Conservation (phyloP, 257 asterid species). For the Ballota nigra region DNA sequence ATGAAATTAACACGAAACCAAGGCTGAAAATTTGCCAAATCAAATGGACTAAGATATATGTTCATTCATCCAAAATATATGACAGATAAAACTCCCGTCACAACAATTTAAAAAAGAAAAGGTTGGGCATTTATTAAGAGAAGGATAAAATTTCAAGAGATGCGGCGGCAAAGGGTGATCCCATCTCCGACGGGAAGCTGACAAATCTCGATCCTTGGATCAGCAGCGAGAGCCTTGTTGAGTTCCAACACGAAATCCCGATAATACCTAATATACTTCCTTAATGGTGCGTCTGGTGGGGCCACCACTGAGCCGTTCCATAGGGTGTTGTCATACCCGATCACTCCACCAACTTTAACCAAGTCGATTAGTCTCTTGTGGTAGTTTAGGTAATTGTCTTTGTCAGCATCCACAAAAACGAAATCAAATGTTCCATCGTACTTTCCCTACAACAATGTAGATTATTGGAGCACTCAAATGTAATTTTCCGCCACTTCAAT, state of each 20-base stretch:
- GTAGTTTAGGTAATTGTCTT: constrained; percentile 78
- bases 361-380: constrained; percentile 76
- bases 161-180: constrained; percentile 86
- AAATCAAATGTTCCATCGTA: constrained; percentile 67
- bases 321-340: constrained; percentile 88
- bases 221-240: constrained; percentile 83
- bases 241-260: constrained; percentile 80
- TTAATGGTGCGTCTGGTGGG: constrained; percentile 80
- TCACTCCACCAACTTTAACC: constrained; percentile 79
- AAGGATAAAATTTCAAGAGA: constrained; percentile 30
- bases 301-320: constrained; percentile 93
- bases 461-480: neutral
- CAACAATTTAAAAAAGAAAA: neutral
- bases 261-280: constrained; percentile 74
- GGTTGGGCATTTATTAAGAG: neutral
- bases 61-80: neutral
- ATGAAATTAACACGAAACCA: neutral
- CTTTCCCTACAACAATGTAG: constrained; percentile 7
- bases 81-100: neutral
- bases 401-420: constrained; percentile 89
- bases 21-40: too few relatives aligned
- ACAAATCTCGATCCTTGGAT: constrained; percentile 86
- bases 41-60: neutral
- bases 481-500: neutral
- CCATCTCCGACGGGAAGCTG: constrained; percentile 97